Conservation (phyloP, 345 rosid species). For the Rhizophora apiculata region DNA sequence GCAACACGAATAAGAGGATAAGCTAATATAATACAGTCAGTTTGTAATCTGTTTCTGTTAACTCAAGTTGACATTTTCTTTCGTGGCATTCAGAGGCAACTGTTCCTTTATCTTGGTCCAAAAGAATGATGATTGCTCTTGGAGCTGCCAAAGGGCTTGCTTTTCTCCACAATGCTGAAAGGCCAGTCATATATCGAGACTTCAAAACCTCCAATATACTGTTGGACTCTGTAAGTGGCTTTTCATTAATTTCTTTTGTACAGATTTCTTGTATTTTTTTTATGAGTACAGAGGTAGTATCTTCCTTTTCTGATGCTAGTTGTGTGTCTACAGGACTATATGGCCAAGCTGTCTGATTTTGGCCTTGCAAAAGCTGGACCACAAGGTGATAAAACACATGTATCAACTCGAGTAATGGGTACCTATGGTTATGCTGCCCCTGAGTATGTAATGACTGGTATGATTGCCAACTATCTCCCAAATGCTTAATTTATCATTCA, state of each 20-base stretch:
- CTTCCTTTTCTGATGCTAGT: not conserved
- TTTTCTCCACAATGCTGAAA: conserved; percentile 94
- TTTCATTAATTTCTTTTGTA: not conserved
- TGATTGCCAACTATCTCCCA: conserved; percentile 16
- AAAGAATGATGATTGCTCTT: conserved; percentile 94
- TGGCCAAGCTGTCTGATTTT: conserved; percentile 95
- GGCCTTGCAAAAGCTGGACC: conserved; percentile 99
- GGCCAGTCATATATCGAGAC: conserved; percentile 92
- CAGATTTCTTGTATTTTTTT: conserved; percentile 9
- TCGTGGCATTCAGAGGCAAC: conserved; percentile 60
- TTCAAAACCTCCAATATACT: conserved; percentile 96
- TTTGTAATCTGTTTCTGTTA: conserved; percentile 11
- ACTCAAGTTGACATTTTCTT: conserved; percentile 26
- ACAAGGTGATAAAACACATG: conserved; percentile 96
- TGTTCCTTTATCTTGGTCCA: conserved; percentile 79
- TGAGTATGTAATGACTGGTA: conserved; percentile 97
- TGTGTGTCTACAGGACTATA: conserved; percentile 62
- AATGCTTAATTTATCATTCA: not conserved
- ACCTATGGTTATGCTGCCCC: conserved; percentile 99
- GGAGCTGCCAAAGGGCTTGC: conserved; percentile 99
- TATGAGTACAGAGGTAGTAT: not conserved
- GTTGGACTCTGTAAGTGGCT: conserved; percentile 77
- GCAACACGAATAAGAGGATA: not conserved
- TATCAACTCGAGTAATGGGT: conserved; percentile 97
- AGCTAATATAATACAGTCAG: not conserved